Evolutionary conservation across 2,329 filamentous ascomycete genomes (phyloP).

Genomic region (Penicillium polonicum): DNA sequence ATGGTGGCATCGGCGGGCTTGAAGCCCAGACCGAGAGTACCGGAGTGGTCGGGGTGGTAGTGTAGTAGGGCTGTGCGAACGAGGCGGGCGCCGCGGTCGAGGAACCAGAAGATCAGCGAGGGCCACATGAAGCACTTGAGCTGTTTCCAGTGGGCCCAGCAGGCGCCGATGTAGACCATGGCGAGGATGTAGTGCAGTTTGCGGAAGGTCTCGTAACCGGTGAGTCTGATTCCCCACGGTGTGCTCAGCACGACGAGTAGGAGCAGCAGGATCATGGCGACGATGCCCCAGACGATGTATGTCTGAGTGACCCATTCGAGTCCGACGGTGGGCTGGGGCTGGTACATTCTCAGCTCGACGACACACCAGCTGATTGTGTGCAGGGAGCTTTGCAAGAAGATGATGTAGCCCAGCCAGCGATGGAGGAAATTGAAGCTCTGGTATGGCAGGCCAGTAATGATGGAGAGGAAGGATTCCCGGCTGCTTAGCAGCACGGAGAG

Average conservation of each 20-base stretch:
- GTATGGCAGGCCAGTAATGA: constrained; percentile 71
- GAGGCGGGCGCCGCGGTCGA: constrained; percentile 62
- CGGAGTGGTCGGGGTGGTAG: constrained; percentile 18
- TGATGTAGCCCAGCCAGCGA: constrained; percentile 72
- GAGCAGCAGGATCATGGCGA: constrained; percentile 64
- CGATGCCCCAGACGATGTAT: constrained; percentile 72
- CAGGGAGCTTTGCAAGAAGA: constrained; percentile 64
- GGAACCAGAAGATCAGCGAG: constrained; percentile 61
- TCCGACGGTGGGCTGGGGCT: constrained; percentile 65
- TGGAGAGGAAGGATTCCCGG: constrained; percentile 67
- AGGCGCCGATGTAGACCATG: constrained; percentile 71
- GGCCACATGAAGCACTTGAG: constrained; percentile 69
- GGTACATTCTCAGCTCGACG: constrained; percentile 65
- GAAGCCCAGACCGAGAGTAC: constrained; percentile 31
- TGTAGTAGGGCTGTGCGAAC: constrained; percentile 62
- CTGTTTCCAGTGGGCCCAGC: constrained; percentile 71
- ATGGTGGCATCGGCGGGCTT: constrained; percentile 42
- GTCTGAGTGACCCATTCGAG: constrained; percentile 58
- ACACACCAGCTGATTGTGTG: constrained; percentile 72
- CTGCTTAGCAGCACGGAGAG: constrained; percentile 66
- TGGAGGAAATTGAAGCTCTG: constrained; percentile 77
- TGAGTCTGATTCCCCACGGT: constrained; percentile 59
- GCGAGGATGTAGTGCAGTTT: constrained; percentile 72
- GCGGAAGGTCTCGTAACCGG: constrained; percentile 75
- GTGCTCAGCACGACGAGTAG: constrained; percentile 62